These are phyloP conservation scores for Ophiosphaerella narmari DNA, from an alignment of 2,329 filamentous ascomycete species.

Conservation along the genomic window DNA sequence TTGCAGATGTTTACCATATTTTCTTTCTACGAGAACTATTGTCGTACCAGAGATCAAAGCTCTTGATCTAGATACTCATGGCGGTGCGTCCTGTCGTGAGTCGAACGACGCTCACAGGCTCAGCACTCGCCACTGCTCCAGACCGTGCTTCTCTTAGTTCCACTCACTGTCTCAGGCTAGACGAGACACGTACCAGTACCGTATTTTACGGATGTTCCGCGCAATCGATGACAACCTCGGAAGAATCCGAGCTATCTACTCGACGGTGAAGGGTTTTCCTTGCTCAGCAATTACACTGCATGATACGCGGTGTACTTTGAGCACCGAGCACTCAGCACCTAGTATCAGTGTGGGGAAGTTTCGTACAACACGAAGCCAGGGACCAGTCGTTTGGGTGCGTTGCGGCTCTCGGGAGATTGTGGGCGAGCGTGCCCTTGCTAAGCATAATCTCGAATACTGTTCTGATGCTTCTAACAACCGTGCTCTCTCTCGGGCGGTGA, in stretches of 20 bases:
- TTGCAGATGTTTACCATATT: constrained; percentile 3
- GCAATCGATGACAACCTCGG: constrained; percentile 14
- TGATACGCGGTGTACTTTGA: constrained; percentile 23
- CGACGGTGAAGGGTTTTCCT: constrained; percentile 22
- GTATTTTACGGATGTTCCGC: constrained; percentile 16
- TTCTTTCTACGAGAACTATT: no score
- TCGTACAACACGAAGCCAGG: constrained; percentile 35
- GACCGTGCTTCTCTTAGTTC: constrained; percentile 35
- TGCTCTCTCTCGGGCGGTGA: constrained; percentile 29
- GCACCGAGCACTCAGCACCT: constrained; percentile 13
- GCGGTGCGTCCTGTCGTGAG: constrained; percentile 26
- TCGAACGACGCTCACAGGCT: constrained; percentile 18
- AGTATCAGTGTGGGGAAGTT: constrained; percentile 40
- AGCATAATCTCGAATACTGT: constrained; percentile 41
- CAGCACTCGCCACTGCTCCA: constrained; percentile 34
- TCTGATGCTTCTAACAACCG: constrained; percentile 25
- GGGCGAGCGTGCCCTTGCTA: constrained; percentile 27
- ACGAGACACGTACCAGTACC: constrained; percentile 21
- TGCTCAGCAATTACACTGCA: constrained; percentile 28
- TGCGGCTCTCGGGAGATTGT: constrained; percentile 36
- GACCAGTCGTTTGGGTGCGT: constrained; percentile 35
- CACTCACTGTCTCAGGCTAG: constrained; percentile 40
- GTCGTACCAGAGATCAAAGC: no score
- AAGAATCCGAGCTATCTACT: constrained; percentile 22
- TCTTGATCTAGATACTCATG: constrained; percentile 4